These are phyloP conservation scores for Epichloe scottii DNA, from an alignment of 2,329 filamentous ascomycete species.

Conservation along the genomic window DNA sequence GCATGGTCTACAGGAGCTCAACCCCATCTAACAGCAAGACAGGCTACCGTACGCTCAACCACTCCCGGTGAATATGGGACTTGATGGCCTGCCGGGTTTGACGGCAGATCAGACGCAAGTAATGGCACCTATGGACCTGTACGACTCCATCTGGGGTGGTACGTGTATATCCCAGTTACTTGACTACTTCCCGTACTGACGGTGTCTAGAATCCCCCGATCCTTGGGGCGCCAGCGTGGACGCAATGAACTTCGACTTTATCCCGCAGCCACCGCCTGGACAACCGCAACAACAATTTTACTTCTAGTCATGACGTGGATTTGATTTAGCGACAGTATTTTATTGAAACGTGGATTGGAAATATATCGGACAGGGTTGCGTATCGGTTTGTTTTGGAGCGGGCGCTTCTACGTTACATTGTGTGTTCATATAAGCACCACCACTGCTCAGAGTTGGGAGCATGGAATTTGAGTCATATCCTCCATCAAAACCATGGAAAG, in stretches of 20 bases:
- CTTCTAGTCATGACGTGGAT: slow-evolving; percentile 24
- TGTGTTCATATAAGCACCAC: too few relatives aligned
- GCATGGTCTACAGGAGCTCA: background rate
- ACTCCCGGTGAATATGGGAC: slow-evolving; percentile 22
- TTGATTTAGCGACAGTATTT: background rate
- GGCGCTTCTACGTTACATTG: background rate
- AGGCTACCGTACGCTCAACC: slow-evolving; percentile 26
- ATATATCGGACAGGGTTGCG: too few relatives aligned
- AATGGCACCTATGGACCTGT: slow-evolving; percentile 56
- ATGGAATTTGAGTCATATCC: too few relatives aligned
- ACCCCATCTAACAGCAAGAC: slow-evolving; percentile 7
- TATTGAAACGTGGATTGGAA: too few relatives aligned
- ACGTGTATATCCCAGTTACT: slow-evolving; percentile 16
- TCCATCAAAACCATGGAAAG: too few relatives aligned
- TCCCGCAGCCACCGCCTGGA: slow-evolving; percentile 45
- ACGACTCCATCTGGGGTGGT: slow-evolving; percentile 59
- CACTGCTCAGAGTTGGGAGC: too few relatives aligned
- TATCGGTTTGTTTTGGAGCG: background rate
- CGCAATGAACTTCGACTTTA: slow-evolving; percentile 47
- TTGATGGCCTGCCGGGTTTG: slow-evolving; percentile 36
- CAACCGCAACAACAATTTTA: slow-evolving; percentile 47
- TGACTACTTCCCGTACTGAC: background rate
- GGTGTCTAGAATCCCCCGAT: slow-evolving; percentile 40
- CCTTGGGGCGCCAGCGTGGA: slow-evolving; percentile 44
- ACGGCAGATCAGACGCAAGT: slow-evolving; percentile 44